Evolutionary conservation across 495 filamentous ascomycete genomes (phyloP), one percentile per base, ranked within the genome.

Genomic region (Aspergillus mulundensis): DNA sequence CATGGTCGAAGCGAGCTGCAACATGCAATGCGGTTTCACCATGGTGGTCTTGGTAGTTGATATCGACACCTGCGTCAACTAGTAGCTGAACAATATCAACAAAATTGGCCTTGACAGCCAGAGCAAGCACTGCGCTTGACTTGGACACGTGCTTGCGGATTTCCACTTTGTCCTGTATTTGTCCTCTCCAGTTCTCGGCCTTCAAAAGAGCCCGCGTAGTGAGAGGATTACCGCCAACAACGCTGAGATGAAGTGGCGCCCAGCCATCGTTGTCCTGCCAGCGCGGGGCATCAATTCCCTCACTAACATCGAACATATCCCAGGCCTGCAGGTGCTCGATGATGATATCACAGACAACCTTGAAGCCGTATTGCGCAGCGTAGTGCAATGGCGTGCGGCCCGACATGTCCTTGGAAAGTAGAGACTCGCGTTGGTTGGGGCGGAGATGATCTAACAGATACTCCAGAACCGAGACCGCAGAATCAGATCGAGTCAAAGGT

Each of bases 251-350:
- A 42, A 97, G 73, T 1, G 94, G 94, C 14, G 91, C 89, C 70
- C 88, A 88, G 12, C 94, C 94, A 64, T 98, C 95, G 43, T 84
- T 81, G 67, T 98, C 94, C 70, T 95, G 93, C 91, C 91, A 97
- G 39, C 82, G 70, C 0, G 83, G 74, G 1, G 88, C 87, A 66
- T 97, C 91, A 43, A 98, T 93, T 1, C 91, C 91, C 44, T 89
- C 78, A 23, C 82, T 82, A 24, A 91, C 82, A 63, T 94, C 83
- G 63, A 96, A 96, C 61, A 91, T 85, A 16, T 81, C 83, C 93
- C 93, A 98, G 19, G 83, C 81, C 62, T 89, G 87, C 82, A 98
- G 90, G 59, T 87, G 86, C 45, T 86, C 84, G 67, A 96, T 90
- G 52, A 98, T 77, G n/a, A 91, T 73, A 66, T 94, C 80, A 65